These are phyloP conservation scores for Aspergillus novoparasiticus DNA, from an alignment of 2,329 filamentous ascomycete species.

Conservation along the genomic window DNA sequence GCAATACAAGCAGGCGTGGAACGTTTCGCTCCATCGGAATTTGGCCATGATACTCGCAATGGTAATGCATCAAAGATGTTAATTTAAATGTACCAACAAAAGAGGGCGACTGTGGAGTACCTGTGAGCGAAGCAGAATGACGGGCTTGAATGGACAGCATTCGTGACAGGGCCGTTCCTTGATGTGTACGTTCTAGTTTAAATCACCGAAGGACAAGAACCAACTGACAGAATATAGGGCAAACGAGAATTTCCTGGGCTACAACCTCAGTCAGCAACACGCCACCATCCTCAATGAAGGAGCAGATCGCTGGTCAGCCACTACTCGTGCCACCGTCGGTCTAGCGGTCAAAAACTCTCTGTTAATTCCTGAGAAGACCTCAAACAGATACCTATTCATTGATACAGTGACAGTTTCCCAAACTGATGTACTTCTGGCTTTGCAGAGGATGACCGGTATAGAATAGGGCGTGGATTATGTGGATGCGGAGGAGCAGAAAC, in stretches of 20 bases:
- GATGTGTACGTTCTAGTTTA: not conserved
- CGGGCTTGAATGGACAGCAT: not conserved
- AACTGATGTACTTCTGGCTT: too few relatives aligned
- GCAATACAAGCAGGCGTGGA: not conserved
- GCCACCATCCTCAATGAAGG: not conserved
- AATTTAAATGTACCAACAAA: not conserved
- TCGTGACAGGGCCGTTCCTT: not conserved
- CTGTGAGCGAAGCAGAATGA: not conserved
- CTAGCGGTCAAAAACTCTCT: not conserved
- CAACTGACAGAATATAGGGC: not conserved
- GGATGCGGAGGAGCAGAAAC: too few relatives aligned
- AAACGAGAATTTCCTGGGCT: not conserved
- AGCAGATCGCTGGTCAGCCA: not conserved
- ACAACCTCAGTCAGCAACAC: not conserved
- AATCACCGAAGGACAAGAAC: too few relatives aligned
- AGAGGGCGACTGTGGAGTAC: not conserved
- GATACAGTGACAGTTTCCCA: too few relatives aligned
- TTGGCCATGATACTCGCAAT: not conserved
- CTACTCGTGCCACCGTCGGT: not conserved
- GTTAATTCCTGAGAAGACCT: not conserved
- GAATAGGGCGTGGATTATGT: too few relatives aligned
- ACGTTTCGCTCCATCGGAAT: not conserved
- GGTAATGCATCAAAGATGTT: not conserved
- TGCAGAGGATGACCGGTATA: too few relatives aligned
- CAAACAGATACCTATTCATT: not conserved